Evolutionary conservation across 345 rosid species (phyloP), one percentile per base, ranked within the genome.

Genomic region (Pistacia vera): DNA sequence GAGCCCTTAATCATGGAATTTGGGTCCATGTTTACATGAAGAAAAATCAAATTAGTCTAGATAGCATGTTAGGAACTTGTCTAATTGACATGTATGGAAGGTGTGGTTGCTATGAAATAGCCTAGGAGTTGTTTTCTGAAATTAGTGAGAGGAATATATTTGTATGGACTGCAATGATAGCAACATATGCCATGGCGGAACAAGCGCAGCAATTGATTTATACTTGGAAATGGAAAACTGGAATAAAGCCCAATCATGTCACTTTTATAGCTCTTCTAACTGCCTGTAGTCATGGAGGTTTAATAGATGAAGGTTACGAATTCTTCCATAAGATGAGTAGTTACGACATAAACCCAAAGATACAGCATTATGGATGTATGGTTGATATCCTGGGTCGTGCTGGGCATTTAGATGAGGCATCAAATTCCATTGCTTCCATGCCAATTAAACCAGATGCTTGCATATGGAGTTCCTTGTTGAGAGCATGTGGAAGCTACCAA

Each of bases 81-180:
- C 25, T 79, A 13, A 59, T 82, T 28, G 78, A 79, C 63, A 79
- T 79, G 78, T 82, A 79, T 65, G 85, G 85, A 55, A 82, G 76
- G 58, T 77, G 67, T 2, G 68, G 74, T 4, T 30, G 46, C 55
- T 3, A 3, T 14, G 38, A 66, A 66, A 22, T 66, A 54, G 70
- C 57, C 18, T 66, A 48, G 20, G 57, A 66, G 36, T 66, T 66
- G 12, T 48, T 46, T 66, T 46, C 57, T 66, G 70, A 66, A 66
- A 48, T 6, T 7, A 66, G 57, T 46, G 70, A 66, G 38, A 66
- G 48, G 70, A 66, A 66, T 48, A 18, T 48, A 13, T 66, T 5
- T 22, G 35, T 48, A 18, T 48, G 57, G 70, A 66, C 70, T 46
- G 35, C 70, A 46, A 48, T 48, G 70, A 48, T 66, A 66, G 57